Evolutionary conservation across 75 land plant genomes (phyloP), one percentile per base, ranked within the genome.

Genomic region (Picea sitchensis): DNA sequence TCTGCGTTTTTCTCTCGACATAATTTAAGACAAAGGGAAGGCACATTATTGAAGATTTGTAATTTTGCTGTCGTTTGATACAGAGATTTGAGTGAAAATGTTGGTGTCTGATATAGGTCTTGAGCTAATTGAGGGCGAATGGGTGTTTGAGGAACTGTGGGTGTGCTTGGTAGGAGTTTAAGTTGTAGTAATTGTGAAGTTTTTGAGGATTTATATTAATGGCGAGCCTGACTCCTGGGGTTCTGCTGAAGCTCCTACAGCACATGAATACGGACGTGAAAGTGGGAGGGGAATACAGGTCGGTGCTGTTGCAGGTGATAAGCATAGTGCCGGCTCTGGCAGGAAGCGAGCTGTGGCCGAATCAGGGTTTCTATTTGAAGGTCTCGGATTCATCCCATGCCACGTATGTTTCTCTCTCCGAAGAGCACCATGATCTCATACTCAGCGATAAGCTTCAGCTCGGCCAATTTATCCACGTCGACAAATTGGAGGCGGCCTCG

Each of bases 331-430:
- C 96, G 17, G 92, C 92, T 12, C 87, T 94, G 3, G 87, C 94
- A 0, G 91, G 88, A 12, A 85, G 92, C 41, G 96, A 94, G 60
- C 85, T 94, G 2, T 94, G 86, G 69, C 83, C 92, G 2, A 94
- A 92, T 74, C 86, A 92, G 75, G 96, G 96, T 21, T 92, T 94
- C 67, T 94, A 94, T 57, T 69, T 94, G 20, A 94, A 92, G 83
- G 92, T 92, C 31, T 94, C 96, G 1, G 96, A 94, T 58, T 94
- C 96, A 9, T 87, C 90, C 12, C 96, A 94, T 82, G 94, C 94
- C 9, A 92, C 92, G 1, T 94, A 94, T 61, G 96, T 90, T 14
- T 88, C 92, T 26, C 82, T 94, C 11, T 88, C 93, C 18, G 94
- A 91, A 76, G 94, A 91, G 47, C 91, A 93, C 54, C 86, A 91